These are phyloP conservation scores for Obelidium mucronatum DNA, from an alignment of 192 early-diverging fungal genomes.

Conservation along the genomic window DNA sequence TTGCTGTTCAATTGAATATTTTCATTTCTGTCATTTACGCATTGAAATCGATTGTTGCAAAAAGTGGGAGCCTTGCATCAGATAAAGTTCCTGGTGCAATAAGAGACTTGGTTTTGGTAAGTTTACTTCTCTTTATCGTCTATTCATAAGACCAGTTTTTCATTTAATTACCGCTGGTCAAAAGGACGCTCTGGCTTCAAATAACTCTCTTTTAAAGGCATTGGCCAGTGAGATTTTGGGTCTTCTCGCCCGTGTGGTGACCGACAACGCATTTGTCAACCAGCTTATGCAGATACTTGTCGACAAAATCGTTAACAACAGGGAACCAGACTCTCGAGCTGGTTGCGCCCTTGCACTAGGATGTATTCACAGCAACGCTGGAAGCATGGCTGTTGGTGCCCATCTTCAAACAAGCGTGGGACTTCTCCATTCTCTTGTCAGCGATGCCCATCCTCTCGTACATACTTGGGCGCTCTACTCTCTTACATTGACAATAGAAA, in stretches of 20 bases:
- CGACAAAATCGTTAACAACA: conserved; percentile 86
- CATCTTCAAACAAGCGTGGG: conserved; percentile 90
- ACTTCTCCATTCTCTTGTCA: conserved; percentile 86
- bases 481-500: conserved; percentile 82
- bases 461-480: conserved; percentile 93
- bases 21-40: conserved; percentile 75
- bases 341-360: conserved; percentile 93
- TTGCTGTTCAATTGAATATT: conserved; percentile 82
- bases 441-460: conserved; percentile 92
- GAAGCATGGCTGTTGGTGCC: conserved; percentile 82
- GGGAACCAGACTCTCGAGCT: conserved; percentile 93
- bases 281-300: conserved; percentile 78
- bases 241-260: conserved; percentile 72
- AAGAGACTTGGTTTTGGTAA: conserved; percentile 54
- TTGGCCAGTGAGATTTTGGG: conserved; percentile 86
- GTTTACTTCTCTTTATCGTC: conserved; percentile 36
- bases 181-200: conserved; percentile 74
- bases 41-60: conserved; percentile 69
- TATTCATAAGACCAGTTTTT: conserved; percentile 5
- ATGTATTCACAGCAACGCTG: conserved; percentile 85
- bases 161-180: too few relatives aligned
- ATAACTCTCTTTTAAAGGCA: conserved; percentile 74
- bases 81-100: conserved; percentile 44
- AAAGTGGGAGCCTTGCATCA: conserved; percentile 53
- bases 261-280: conserved; percentile 68